phyloP scores from a whole-genome alignment of 78 protist species.

The Polysphondylium violaceum region DNA sequence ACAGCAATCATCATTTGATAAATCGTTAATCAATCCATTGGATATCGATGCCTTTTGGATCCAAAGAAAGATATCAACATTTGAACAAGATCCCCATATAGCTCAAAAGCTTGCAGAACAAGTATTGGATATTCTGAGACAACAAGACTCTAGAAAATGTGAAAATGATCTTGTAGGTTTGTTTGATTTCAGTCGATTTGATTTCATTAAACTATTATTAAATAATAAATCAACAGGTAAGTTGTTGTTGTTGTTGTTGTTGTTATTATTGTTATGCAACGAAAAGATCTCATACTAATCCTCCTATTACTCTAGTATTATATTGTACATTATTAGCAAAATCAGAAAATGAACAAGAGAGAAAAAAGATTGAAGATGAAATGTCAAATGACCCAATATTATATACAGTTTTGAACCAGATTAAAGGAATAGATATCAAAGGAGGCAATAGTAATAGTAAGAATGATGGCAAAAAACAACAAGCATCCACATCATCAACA shows the following conservation, averaged over 20 bases:
- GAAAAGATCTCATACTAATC: no score
- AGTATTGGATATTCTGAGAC: constrained; percentile 54
- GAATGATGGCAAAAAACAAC: neutral
- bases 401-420: constrained; percentile 31
- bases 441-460: neutral
- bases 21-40: constrained; percentile 32
- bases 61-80: constrained; percentile 79
- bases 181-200: constrained; percentile 91
- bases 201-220: constrained; percentile 84
- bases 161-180: constrained; percentile 91
- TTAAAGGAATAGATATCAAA: constrained; percentile 42
- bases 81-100: constrained; percentile 75
- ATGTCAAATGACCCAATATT: constrained; percentile 82
- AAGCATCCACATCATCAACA: neutral
- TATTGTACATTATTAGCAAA: constrained; percentile 87
- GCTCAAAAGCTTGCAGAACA: constrained; percentile 77
- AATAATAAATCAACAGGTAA: constrained; percentile 61
- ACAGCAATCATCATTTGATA: no score
- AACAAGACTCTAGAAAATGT: constrained; percentile 42
- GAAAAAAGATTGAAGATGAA: constrained; percentile 77
- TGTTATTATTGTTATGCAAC: no score
- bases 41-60: constrained; percentile 90
- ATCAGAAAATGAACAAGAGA: constrained; percentile 86
- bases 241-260: no score
- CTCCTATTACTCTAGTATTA: constrained; percentile 56